Evolutionary conservation across 2,329 filamentous ascomycete species (phyloP).

Genomic region (Fusarium marasasianum): DNA sequence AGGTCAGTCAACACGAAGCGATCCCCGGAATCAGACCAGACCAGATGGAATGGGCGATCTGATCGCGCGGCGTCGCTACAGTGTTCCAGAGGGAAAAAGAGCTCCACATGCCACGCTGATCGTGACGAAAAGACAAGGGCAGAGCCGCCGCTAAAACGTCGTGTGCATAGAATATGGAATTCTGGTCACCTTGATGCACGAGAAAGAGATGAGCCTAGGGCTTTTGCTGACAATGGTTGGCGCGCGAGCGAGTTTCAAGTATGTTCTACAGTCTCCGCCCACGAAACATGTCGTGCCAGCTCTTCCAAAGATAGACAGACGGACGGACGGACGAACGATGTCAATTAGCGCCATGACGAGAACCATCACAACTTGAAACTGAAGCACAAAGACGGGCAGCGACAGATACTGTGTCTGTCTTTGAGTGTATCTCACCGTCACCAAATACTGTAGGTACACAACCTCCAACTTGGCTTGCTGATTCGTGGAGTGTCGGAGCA

Average conservation of each 20-base stretch:
- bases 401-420: conserved; percentile 5
- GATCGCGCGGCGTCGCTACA: conserved; percentile 15
- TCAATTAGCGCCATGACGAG: neutral
- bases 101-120: conserved; percentile 33
- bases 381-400: conserved; percentile 18
- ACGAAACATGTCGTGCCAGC: conserved; percentile 3
- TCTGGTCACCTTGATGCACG: conserved; percentile 8
- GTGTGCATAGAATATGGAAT: conserved; percentile 10
- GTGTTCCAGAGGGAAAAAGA: conserved; percentile 22
- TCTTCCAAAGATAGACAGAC: conserved; percentile 5
- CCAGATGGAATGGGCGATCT: conserved; percentile 18
- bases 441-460: neutral
- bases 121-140: conserved; percentile 31
- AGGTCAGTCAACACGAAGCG: conserved; percentile 8
- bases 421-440: conserved; percentile 3
- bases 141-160: conserved; percentile 31
- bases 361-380: conserved; percentile 8
- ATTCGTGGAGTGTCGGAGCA: conserved; percentile 37
- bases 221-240: conserved; percentile 9
- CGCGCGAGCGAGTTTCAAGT: conserved; percentile 12
- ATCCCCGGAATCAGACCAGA: conserved; percentile 19
- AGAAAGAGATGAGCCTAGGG: conserved; percentile 34
- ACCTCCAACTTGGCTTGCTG: conserved; percentile 15
- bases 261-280: conserved; percentile 1
- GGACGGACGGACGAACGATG: neutral